phyloP scores from a whole-genome alignment of 176 grass and related monocot genomes.

The Lolium rigidum region DNA sequence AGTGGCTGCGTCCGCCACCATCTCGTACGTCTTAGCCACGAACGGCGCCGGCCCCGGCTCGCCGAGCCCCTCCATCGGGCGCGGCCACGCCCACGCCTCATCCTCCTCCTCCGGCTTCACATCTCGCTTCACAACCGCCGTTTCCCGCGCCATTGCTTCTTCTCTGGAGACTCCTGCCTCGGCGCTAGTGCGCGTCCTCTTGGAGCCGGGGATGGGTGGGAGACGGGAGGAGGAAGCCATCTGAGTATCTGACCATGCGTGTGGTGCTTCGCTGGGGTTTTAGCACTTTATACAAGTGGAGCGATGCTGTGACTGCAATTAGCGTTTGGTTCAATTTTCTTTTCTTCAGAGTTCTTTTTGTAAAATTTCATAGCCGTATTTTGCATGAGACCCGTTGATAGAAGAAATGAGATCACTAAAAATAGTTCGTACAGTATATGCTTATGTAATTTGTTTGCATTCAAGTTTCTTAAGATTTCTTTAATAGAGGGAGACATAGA shows the following conservation, averaged over 20 bases:
- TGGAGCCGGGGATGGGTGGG: background rate
- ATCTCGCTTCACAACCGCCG: background rate
- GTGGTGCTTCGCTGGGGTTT: background rate
- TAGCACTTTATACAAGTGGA: background rate
- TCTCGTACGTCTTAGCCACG: conserved; percentile 68
- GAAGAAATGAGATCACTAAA: no score
- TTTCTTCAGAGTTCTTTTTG: no score
- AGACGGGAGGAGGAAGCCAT: background rate
- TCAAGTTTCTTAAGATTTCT: no score
- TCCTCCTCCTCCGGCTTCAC: background rate
- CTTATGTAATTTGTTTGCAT: no score
- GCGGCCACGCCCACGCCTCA: background rate
- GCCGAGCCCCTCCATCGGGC: conserved; percentile 37
- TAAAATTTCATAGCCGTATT: no score
- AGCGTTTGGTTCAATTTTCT: background rate
- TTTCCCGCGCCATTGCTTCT: background rate
- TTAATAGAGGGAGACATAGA: no score
- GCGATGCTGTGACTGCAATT: background rate
- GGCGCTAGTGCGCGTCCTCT: background rate
- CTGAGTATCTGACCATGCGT: background rate
- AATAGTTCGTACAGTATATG: no score
- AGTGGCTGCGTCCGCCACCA: conserved; percentile 55
- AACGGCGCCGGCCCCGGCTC: conserved; percentile 50
- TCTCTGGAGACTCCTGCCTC: background rate
- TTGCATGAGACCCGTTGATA: no score